These are phyloP conservation scores for Psilocybe mexicana DNA, from an alignment of 1,284 basidiomycete genomes.

Conservation along the genomic window DNA sequence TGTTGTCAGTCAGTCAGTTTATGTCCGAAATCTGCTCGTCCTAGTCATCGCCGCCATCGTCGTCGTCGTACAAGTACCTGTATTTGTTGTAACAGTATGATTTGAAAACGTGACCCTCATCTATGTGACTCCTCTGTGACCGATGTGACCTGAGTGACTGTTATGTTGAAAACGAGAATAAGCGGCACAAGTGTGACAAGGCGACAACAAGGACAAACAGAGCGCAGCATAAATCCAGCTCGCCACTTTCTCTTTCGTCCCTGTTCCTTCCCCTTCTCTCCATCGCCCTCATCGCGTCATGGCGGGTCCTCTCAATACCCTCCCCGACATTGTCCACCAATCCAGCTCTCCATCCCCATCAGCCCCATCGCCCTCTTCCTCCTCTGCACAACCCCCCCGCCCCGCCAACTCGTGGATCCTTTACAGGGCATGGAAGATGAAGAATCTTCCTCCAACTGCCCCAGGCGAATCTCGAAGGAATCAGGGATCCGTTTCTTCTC, in stretches of 20 bases:
- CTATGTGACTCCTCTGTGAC: not conserved
- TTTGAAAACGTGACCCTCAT: not conserved
- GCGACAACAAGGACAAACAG: not conserved
- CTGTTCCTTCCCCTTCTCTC: not conserved
- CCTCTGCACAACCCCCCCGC: constrained; percentile 14
- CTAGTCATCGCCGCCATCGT: not conserved
- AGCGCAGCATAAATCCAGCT: not conserved
- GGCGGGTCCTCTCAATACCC: constrained; percentile 2
- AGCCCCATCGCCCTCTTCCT: not conserved
- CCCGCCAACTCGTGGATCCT: constrained; percentile 93
- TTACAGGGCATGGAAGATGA: constrained; percentile 75
- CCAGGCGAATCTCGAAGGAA: constrained; percentile 47
- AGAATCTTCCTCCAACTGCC: constrained; percentile 35
- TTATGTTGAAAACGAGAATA: too few species aligned
- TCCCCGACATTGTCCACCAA: constrained; percentile 3
- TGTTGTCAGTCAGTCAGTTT: not conserved
- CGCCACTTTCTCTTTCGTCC: not conserved
- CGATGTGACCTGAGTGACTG: not conserved
- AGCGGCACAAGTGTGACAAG: too few species aligned
- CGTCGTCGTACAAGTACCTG: constrained; percentile 1
- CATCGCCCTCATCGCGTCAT: constrained; percentile 8
- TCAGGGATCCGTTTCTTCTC: constrained; percentile 73
- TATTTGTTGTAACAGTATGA: constrained; percentile 19
- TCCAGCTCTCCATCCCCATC: too few species aligned
- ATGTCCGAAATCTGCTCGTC: constrained; percentile 10